Base-by-base conservation (phyloP, 371 early-diverging fungal genomes). In the Conidiobolus incongruus region DNA sequence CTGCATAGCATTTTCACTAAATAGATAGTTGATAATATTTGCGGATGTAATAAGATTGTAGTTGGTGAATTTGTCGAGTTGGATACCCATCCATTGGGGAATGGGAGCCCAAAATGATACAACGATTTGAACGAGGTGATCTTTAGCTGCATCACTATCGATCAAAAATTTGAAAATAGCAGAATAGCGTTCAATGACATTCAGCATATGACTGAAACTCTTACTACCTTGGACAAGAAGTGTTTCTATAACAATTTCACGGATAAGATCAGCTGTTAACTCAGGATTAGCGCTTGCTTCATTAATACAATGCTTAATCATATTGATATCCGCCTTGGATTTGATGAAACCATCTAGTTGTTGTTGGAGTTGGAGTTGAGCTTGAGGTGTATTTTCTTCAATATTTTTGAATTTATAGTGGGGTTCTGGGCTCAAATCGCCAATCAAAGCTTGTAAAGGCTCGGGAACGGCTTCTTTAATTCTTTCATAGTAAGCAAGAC, bases 181-280 rank as follows among this genome's bases (percentile, higher is more conserved):
- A 20, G 7, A 8, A 11, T 54, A 79, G 67, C 82, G 62, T 50
- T 94, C 95, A 30, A 90, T 71, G 6, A 85, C 77, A 50, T 81
- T 87, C 49, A 92, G 53, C 33, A 84, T 68, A 53, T 94, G 95
- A 35, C 79, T 80, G 65, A 94, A 89, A 55, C 81, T 81, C 59
- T 92, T 91, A 59, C 77, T 75, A 20, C 91, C 92, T 19, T 82
- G 61, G 40, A 82, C 60, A 46, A 90, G 60, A 21, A 42, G 7
- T 7, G 34, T 42, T 33, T 42, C 43, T 11, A 42, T 28, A 31
- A 33, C 30, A 19, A 33, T 33, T 21, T 33, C 29, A 11, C 15
- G 28, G 34, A 33, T 22, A n/a, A 33, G 3, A 26, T 26, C 26
- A 4, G 26, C 8, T 3, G 26, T 26, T 26, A 26, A 26, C 8